Evolutionary conservation across 2,329 filamentous ascomycete species (phyloP).

Genomic region (Aspergillus fumigatiaffinis): DNA sequence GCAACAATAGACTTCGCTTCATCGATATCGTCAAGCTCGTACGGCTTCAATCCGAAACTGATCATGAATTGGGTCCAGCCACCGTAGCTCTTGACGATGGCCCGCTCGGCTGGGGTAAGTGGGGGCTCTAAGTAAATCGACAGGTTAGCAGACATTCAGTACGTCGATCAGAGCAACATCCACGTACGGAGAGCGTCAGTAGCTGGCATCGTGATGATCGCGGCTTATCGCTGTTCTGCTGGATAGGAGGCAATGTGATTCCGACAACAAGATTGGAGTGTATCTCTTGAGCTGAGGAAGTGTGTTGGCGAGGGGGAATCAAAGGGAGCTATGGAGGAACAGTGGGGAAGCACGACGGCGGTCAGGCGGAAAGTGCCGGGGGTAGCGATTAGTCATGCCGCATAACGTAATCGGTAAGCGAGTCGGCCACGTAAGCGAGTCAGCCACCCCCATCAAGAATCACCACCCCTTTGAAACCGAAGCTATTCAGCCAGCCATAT

Average conservation of each 20-base stretch:
- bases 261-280: neutral
- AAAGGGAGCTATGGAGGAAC: too few species aligned
- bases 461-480: too few species aligned
- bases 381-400: neutral
- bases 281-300: too few species aligned
- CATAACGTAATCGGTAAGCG: too few species aligned
- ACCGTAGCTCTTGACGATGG: conserved; percentile 24
- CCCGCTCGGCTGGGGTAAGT: conserved; percentile 21
- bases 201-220: conserved; percentile 8
- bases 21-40: conserved; percentile 18
- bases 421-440: too few species aligned
- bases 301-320: too few species aligned
- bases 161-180: neutral
- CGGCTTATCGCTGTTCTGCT: neutral
- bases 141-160: neutral
- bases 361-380: too few species aligned
- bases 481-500: too few species aligned
- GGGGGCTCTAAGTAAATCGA: conserved; percentile 18
- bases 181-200: conserved; percentile 8
- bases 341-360: too few species aligned
- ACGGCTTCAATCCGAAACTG: conserved; percentile 22
- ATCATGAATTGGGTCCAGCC: conserved; percentile 25
- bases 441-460: too few species aligned
- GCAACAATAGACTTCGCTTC: conserved; percentile 20
- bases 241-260: neutral